Evolutionary conservation across 1,139 yeast genomes (phyloP).

Genomic region (Debaryomyces subglobosus): DNA sequence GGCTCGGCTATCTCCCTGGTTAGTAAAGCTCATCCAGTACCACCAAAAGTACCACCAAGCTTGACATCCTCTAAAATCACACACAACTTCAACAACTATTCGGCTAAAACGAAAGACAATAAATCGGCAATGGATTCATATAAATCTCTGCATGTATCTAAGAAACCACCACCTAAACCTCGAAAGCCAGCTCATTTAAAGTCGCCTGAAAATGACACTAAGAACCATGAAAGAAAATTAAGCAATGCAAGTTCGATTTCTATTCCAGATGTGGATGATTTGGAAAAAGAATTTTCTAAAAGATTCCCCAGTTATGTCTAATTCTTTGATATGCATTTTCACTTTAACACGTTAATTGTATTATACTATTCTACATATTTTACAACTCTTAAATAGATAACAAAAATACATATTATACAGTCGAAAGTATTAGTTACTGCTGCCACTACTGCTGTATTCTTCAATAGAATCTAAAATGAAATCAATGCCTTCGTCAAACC

Average conservation of each 20-base stretch:
- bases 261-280: conserved; percentile 56
- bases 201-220: conserved; percentile 26
- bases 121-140: not conserved
- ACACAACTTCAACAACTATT: not conserved
- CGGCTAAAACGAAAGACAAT: not conserved
- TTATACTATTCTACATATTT: not conserved
- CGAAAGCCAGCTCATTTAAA: conserved; percentile 60
- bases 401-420: not conserved
- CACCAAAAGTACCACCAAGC: conserved; percentile 36
- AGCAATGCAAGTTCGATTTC: conserved; percentile 49
- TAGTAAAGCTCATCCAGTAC: conserved; percentile 16
- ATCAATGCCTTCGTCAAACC: conserved; percentile 84
- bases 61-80: conserved; percentile 4
- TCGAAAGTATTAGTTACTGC: conserved; percentile 17
- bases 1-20: conserved; percentile 3
- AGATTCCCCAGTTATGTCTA: conserved; percentile 58
- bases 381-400: conserved; percentile 5
- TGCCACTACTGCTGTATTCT: conserved; percentile 37
- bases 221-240: conserved; percentile 25
- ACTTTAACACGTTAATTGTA: not conserved
- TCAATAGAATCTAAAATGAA: conserved; percentile 78
- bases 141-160: conserved; percentile 13
- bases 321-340: conserved; percentile 1
- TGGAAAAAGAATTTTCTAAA: conserved; percentile 55
- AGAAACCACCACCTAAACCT: conserved; percentile 64